These are phyloP conservation scores for Leishmania tarentolae DNA, from an alignment of 208 protist genomes.

Conservation along the genomic window DNA sequence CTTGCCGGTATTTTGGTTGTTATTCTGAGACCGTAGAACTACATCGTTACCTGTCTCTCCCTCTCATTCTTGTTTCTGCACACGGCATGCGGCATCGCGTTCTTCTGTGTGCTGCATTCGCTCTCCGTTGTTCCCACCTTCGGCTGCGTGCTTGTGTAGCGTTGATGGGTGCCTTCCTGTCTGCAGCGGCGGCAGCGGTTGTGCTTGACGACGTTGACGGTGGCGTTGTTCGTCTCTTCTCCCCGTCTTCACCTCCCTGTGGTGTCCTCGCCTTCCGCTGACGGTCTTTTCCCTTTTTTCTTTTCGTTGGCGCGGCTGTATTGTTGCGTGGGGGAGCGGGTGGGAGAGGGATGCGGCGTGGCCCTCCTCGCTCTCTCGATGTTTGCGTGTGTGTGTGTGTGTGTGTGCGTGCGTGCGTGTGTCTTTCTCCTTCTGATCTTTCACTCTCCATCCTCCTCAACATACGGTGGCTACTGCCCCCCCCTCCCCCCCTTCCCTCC, in stretches of 20 bases:
- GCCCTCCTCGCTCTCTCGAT: not conserved
- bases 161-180: not conserved
- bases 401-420: too few relatives aligned
- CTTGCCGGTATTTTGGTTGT: not conserved
- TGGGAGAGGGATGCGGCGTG: not conserved
- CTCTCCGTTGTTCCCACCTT: not conserved
- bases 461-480: not conserved
- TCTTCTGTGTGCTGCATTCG: not conserved
- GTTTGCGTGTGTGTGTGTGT: not conserved
- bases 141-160: not conserved
- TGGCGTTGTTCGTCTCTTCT: not conserved
- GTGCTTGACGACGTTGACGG: not conserved
- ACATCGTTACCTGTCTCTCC: not conserved
- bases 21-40: not conserved
- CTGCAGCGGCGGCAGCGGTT: not conserved
- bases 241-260: not conserved
- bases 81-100: not conserved
- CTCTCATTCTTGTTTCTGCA: not conserved
- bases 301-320: not conserved
- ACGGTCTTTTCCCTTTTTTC: not conserved
- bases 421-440: not conserved
- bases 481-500: not conserved
- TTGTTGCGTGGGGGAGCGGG: not conserved
- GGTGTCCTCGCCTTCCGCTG: not conserved
- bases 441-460: not conserved